Conservation (phyloP, 2,329 filamentous ascomycete species). For the Diaporthe citrichinensis region DNA sequence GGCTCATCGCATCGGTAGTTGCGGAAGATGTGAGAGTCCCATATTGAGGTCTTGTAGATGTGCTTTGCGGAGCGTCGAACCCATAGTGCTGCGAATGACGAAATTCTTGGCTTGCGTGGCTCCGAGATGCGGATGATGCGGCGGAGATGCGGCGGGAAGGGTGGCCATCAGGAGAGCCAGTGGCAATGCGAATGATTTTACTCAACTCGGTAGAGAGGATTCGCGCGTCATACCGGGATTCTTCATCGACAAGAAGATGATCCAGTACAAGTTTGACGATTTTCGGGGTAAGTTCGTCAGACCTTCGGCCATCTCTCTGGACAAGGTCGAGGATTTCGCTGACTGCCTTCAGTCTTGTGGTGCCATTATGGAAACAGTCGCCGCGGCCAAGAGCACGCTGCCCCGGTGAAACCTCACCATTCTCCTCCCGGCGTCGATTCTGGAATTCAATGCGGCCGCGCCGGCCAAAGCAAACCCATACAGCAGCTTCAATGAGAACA, state of each 20-base stretch:
- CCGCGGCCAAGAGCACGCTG: background rate
- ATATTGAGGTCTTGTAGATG: background rate
- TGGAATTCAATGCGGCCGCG: background rate
- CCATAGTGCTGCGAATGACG: background rate
- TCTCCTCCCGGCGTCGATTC: background rate
- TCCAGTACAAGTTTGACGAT: background rate
- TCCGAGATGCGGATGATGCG: background rate
- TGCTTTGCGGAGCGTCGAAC: background rate
- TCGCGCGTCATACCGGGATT: background rate
- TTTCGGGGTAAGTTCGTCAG: background rate
- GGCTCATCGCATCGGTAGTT: background rate
- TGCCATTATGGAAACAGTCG: conserved; percentile 21
- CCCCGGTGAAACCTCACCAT: background rate
- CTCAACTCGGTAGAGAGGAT: background rate
- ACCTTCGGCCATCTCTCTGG: background rate
- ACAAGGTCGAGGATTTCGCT: background rate
- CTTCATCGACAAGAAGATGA: background rate
- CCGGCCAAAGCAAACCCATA: conserved; percentile 3
- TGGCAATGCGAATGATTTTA: background rate
- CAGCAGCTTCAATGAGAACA: conserved; percentile 10
- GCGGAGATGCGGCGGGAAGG: background rate
- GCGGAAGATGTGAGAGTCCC: background rate
- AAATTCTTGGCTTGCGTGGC: background rate
- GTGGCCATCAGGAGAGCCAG: background rate
- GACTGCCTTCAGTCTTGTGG: background rate